Evolutionary conservation across 805 yeast species (phyloP).

Genomic region (Candida germanica): DNA sequence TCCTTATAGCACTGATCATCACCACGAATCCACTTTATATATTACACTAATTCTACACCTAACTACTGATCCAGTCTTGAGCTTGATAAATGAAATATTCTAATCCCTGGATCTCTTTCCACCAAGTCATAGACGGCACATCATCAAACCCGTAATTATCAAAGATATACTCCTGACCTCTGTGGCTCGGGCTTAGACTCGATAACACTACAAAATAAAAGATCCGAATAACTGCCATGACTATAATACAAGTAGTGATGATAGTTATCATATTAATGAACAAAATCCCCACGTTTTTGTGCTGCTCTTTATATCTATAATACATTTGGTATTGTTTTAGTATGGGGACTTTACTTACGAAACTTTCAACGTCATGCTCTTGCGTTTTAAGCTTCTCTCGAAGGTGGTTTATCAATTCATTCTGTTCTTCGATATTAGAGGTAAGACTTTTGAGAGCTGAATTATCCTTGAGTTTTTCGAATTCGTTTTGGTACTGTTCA

Average conservation of each 20-base stretch:
- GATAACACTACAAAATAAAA: constrained; percentile 13
- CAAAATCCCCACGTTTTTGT: constrained; percentile 17
- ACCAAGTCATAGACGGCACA: constrained; percentile 19
- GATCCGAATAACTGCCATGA: constrained; percentile 18
- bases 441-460: constrained; percentile 14
- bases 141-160: constrained; percentile 6
- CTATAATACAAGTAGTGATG: constrained; percentile 18
- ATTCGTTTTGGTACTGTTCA: constrained; percentile 16
- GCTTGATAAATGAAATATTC: constrained; percentile 23
- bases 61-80: constrained; percentile 10
- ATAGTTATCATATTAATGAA: constrained; percentile 21
- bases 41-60: no score
- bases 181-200: constrained; percentile 3
- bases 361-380: neutral
- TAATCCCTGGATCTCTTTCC: constrained; percentile 31
- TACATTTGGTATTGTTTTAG: constrained; percentile 26
- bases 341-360: constrained; percentile 24
- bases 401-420: constrained; percentile 16
- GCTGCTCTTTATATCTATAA: constrained; percentile 23
- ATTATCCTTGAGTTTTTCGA: constrained; percentile 12
- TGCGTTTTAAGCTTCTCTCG: constrained; percentile 15
- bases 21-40: neutral
- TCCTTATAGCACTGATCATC: no score
- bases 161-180: constrained; percentile 10
- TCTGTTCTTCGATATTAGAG: constrained; percentile 19